Percentiles rank a stretch among this genome's conserved stretches.
Conservation (phyloP, 208 protist species). For the Crithidia acanthocephali region DNA sequence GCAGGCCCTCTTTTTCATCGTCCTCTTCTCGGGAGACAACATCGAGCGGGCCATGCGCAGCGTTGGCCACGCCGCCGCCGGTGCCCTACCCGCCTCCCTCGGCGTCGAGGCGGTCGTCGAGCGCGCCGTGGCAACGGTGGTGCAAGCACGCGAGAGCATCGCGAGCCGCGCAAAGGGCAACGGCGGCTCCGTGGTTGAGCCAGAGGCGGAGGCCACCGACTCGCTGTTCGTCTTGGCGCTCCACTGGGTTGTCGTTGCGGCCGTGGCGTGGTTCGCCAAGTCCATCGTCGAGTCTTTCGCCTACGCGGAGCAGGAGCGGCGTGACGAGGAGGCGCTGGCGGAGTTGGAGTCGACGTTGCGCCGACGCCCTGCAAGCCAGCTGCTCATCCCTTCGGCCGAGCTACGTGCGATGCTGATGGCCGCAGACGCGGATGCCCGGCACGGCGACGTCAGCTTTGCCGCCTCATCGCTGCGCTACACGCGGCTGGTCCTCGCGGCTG, state of each 20-base stretch:
- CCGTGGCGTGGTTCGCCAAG: slow-evolving; percentile 83
- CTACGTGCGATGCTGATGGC: slow-evolving; percentile 14
- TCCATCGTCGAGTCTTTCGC: slow-evolving; percentile 89
- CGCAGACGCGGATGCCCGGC: slow-evolving; percentile 15
- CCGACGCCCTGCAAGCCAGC: slow-evolving; percentile 5
- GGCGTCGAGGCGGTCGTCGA: slow-evolving; percentile 37
- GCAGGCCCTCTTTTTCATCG: slow-evolving; percentile 90
- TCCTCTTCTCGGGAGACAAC: slow-evolving; percentile 86
- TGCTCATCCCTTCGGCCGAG: slow-evolving; percentile 15
- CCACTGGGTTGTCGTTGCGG: slow-evolving; percentile 62
- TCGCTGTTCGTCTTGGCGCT: slow-evolving; percentile 54
- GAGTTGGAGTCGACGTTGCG: slow-evolving; percentile 33
- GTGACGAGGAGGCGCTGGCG: slow-evolving; percentile 41
- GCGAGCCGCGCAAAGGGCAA: slow-evolving; percentile 46
- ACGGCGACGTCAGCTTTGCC: neutral
- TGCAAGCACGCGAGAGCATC: slow-evolving; percentile 74
- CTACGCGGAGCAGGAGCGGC: slow-evolving; percentile 60
- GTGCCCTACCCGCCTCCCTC: slow-evolving; percentile 37
- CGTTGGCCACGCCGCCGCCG: slow-evolving; percentile 29
- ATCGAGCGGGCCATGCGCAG: slow-evolving; percentile 64
- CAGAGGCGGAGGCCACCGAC: slow-evolving; percentile 24
- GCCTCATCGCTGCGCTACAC: slow-evolving; percentile 10
- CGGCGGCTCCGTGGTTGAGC: slow-evolving; percentile 15
- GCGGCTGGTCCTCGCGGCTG: slow-evolving; percentile 5
- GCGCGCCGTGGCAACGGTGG: slow-evolving; percentile 51